These are phyloP conservation scores for Noccaea bulbosa DNA, from an alignment of 345 rosid species.

Conservation along the genomic window DNA sequence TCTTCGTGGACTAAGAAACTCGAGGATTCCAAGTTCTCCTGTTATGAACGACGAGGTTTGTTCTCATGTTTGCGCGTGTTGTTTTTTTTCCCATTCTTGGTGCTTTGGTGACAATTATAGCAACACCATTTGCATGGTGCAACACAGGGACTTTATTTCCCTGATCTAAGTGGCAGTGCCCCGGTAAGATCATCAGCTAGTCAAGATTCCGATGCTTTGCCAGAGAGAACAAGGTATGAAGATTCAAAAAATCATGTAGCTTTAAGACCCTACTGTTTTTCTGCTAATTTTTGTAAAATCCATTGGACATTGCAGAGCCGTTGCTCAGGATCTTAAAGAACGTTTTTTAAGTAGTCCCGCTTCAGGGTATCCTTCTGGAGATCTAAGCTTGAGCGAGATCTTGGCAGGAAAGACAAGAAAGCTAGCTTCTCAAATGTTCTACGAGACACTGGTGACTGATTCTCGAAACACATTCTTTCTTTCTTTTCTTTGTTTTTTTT, in stretches of 20 bases:
- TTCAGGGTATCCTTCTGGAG: constrained; percentile 44
- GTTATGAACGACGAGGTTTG: constrained; percentile 61
- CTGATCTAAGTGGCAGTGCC: constrained; percentile 58
- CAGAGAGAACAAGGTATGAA: constrained; percentile 76
- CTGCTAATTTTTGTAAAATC: constrained; percentile 9
- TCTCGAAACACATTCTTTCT: background rate
- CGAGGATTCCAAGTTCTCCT: constrained; percentile 62
- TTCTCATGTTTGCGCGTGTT: constrained; percentile 8
- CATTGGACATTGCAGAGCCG: constrained; percentile 59
- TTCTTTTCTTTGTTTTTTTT: too few relatives aligned
- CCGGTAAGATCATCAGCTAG: constrained; percentile 55
- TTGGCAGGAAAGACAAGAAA: constrained; percentile 75
- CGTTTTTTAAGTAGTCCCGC: constrained; percentile 50
- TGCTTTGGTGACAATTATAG: constrained; percentile 8
- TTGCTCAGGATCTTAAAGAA: constrained; percentile 62
- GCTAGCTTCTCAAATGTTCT: constrained; percentile 88
- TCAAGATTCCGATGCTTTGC: constrained; percentile 56
- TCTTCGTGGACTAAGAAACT: constrained; percentile 35
- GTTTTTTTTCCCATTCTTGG: constrained; percentile 10
- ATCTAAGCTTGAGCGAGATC: constrained; percentile 64
- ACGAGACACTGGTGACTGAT: constrained; percentile 67
- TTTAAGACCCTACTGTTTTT: constrained; percentile 11
- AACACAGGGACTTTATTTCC: constrained; percentile 70
- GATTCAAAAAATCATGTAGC: constrained; percentile 8
- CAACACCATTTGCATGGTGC: constrained; percentile 1